A percentile compares a stretch with the other conserved stretches of the same genome.
Conservation (phyloP, 345 rosid species). For the Dimocarpus longan region DNA sequence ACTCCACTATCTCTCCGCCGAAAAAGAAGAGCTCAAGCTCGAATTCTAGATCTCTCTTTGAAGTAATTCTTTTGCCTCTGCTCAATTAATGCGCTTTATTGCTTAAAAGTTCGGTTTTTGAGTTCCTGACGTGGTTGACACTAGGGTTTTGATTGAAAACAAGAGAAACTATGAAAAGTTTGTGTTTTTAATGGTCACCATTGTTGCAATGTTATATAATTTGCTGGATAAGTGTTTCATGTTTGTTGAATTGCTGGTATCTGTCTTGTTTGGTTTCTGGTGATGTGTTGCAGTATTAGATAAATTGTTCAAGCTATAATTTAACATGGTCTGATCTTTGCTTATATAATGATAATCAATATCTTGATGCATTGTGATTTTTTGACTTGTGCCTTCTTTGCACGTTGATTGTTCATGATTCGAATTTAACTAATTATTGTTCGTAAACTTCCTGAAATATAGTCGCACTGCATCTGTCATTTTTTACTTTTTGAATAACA, state of each 20-base stretch:
- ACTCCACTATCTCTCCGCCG: slow-evolving; percentile 64
- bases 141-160: not conserved
- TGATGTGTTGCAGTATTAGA: not conserved
- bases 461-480: not conserved
- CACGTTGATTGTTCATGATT: not conserved
- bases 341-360: not conserved
- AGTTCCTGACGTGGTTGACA: not conserved
- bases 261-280: not conserved
- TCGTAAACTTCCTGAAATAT: not conserved
- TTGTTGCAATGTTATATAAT: not conserved
- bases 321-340: not conserved
- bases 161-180: not conserved
- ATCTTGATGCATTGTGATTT: not conserved
- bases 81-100: not conserved
- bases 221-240: not conserved
- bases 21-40: slow-evolving; percentile 77
- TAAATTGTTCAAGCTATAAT: not conserved
- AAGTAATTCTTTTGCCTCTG: slow-evolving; percentile 24
- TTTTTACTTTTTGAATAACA: too few relatives aligned
- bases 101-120: not conserved
- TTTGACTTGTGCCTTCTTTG: not conserved
- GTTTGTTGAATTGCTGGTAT: not conserved
- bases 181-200: not conserved
- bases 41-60: slow-evolving; percentile 44
- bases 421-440: not conserved